Percentiles rank a stretch among this genome's conserved stretches.
phyloP scores from a whole-genome alignment of 2,329 filamentous ascomycete genomes.

The Zasmidium angulare region DNA sequence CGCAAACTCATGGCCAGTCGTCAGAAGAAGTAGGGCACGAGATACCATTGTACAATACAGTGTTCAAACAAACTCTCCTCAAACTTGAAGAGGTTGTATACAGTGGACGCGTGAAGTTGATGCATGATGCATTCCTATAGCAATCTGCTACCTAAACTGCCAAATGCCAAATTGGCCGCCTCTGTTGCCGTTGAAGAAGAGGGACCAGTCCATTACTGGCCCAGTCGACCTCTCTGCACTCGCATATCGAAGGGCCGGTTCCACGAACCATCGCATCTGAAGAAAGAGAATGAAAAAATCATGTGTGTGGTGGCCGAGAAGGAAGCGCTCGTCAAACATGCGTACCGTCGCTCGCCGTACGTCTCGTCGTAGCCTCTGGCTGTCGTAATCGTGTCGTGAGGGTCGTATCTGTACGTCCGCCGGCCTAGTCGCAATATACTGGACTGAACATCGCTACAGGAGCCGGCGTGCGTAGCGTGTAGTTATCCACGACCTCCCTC shows the following conservation, averaged over 20 bases:
- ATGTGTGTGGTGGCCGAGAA: neutral
- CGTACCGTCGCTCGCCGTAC: neutral
- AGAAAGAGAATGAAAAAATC: neutral
- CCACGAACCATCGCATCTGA: neutral
- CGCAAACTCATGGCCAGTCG: too few species aligned
- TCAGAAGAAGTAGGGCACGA: neutral
- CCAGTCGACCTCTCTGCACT: neutral
- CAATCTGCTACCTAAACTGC: neutral
- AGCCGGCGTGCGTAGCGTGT: neutral
- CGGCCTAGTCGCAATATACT: neutral
- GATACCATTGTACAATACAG: neutral
- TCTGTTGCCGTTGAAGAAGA: neutral
- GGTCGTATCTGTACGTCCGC: neutral
- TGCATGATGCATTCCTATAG: neutral
- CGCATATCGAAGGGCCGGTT: neutral
- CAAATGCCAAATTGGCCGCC: neutral
- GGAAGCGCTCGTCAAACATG: neutral
- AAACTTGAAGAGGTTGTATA: neutral
- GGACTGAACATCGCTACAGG: neutral
- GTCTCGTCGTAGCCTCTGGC: neutral
- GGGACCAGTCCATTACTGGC: neutral
- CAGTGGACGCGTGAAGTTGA: neutral
- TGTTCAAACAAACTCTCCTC: neutral
- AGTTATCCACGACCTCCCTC: neutral
- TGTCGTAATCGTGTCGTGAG: neutral